Percentiles rank a stretch among this genome's conserved stretches.
Conservation (phyloP, 2,329 filamentous ascomycete species). For the Xylariales sp. region DNA sequence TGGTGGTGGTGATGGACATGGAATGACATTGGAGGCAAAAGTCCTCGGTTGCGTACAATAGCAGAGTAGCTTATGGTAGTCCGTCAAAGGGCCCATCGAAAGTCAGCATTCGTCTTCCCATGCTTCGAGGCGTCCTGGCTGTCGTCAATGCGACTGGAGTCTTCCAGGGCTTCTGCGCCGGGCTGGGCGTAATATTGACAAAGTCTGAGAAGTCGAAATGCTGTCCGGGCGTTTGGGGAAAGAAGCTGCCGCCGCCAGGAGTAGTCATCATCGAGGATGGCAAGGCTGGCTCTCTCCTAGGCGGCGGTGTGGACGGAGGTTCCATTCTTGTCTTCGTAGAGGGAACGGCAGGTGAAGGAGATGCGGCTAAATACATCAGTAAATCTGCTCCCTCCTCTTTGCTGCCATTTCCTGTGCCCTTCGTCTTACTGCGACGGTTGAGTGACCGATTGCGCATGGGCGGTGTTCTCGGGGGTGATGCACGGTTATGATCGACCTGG, state of each 20-base stretch:
- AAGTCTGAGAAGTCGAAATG: slow-evolving; percentile 93
- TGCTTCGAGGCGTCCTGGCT: slow-evolving; percentile 55
- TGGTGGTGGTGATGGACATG: too few species aligned
- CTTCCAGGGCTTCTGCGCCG: slow-evolving; percentile 84
- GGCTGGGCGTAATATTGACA: slow-evolving; percentile 94
- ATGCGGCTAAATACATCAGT: slow-evolving; percentile 81
- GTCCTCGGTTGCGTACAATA: not conserved
- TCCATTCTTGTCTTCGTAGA: slow-evolving; percentile 53
- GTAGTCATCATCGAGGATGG: slow-evolving; percentile 90
- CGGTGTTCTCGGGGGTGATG: slow-evolving; percentile 85
- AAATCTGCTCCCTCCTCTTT: slow-evolving; percentile 80
- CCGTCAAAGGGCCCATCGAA: slow-evolving; percentile 65
- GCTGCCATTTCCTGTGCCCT: slow-evolving; percentile 39
- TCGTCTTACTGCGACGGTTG: slow-evolving; percentile 44
- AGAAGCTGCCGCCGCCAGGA: slow-evolving; percentile 64
- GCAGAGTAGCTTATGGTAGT: slow-evolving; percentile 8
- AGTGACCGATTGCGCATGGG: slow-evolving; percentile 55
- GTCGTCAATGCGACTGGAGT: slow-evolving; percentile 60
- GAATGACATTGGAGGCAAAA: too few species aligned
- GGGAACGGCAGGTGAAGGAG: slow-evolving; percentile 75
- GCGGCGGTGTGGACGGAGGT: slow-evolving; percentile 71
- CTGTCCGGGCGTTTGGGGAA: slow-evolving; percentile 75
- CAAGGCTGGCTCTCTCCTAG: slow-evolving; percentile 63
- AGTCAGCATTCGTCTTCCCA: slow-evolving; percentile 71
- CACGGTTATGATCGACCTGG: slow-evolving; percentile 56